Percentiles rank a stretch among this genome's conserved stretches.
These are phyloP conservation scores for Neurospora sp. DNA, from an alignment of 495 filamentous ascomycete species.

Conservation along the genomic window DNA sequence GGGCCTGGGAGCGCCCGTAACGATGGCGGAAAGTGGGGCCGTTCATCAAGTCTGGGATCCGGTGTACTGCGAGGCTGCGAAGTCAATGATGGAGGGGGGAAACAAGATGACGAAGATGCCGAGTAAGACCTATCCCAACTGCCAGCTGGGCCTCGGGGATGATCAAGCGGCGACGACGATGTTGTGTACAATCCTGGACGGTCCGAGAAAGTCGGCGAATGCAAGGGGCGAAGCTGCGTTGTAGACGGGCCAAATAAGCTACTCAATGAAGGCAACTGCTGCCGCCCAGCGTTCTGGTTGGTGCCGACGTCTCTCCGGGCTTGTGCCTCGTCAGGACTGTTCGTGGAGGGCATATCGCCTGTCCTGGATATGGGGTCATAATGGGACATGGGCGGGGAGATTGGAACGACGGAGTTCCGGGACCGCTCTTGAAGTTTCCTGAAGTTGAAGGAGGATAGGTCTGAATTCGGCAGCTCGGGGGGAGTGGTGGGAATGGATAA, in stretches of 20 bases:
- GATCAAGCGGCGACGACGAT: conserved; percentile 32
- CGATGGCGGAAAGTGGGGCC: conserved; percentile 30
- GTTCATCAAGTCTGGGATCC: conserved; percentile 29
- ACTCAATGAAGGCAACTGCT: conserved; percentile 43
- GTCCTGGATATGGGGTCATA: conserved; percentile 36
- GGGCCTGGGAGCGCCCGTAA: conserved; percentile 31
- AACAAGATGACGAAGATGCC: conserved; percentile 33
- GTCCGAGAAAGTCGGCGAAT: conserved; percentile 33
- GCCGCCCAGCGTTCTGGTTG: conserved; percentile 22
- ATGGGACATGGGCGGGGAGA: conserved; percentile 42
- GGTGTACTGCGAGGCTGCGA: conserved; percentile 32
- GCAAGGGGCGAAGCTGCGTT: conserved; percentile 25
- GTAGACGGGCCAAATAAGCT: conserved; percentile 40
- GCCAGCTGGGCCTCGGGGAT: conserved; percentile 18
- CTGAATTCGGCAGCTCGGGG: conserved; percentile 34
- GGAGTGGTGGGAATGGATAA: conserved; percentile 33
- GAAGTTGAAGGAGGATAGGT: conserved; percentile 27
- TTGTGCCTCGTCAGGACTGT: conserved; percentile 23
- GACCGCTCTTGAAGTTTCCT: conserved; percentile 30
- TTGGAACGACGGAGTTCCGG: conserved; percentile 25
- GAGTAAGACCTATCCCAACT: conserved; percentile 22
- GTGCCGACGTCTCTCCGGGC: conserved; percentile 21
- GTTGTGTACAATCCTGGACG: conserved; percentile 28
- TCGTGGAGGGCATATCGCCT: conserved; percentile 30
- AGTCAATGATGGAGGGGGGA: conserved; percentile 21